phyloP scores from a whole-genome alignment of 208 protist species.

The Leishmania aethiopica region DNA sequence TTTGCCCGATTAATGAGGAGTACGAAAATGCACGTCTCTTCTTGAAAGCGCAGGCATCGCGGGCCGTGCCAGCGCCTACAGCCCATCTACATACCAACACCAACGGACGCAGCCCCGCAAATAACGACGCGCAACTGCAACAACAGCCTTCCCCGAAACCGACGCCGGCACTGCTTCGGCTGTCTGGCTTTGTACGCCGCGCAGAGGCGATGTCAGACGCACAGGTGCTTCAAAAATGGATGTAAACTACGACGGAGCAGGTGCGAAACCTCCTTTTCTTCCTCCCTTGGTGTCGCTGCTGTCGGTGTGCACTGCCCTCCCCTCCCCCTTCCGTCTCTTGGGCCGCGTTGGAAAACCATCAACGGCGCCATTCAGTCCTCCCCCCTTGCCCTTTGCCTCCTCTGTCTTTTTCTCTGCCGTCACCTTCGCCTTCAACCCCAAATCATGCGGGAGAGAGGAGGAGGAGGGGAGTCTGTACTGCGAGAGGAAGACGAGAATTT shows the following conservation, averaged over 20 bases:
- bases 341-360: background rate
- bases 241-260: constrained; percentile 11
- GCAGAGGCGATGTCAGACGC: constrained; percentile 55
- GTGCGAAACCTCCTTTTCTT: background rate
- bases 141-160: constrained; percentile 16
- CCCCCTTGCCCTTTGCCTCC: background rate
- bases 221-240: constrained; percentile 29
- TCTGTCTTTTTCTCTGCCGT: background rate
- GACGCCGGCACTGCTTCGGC: constrained; percentile 29
- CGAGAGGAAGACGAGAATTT: background rate
- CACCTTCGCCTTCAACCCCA: background rate
- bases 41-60: constrained; percentile 12
- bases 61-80: background rate
- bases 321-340: background rate
- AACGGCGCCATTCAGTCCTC: background rate
- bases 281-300: background rate
- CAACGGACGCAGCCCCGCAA: background rate
- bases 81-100: background rate
- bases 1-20: constrained; percentile 59
- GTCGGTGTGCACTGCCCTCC: background rate
- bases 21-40: constrained; percentile 46
- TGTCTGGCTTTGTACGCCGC: constrained; percentile 53
- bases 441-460: background rate
- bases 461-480: background rate
- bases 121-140: background rate